phyloP scores from a whole-genome alignment of 139 green algal genomes.

The Picocystis salinarum region DNA sequence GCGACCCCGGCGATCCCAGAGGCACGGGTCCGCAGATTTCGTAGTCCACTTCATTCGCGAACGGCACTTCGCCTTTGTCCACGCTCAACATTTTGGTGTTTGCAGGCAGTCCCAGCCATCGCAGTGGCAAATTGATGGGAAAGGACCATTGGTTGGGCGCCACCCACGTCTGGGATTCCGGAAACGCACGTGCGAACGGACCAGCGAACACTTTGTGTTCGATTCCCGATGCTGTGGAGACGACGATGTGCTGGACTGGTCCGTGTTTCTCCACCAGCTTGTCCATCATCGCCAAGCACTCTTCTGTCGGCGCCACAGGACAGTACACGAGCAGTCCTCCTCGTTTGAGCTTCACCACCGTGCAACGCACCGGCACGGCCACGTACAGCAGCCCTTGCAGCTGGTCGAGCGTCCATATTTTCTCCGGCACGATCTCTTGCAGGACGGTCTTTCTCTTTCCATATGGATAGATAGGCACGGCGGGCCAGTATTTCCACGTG shows the following conservation, averaged over 20 bases:
- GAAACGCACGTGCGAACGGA: constrained; percentile 60
- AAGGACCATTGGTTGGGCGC: constrained; percentile 24
- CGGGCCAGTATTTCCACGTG: background rate
- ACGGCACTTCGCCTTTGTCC: constrained; percentile 4
- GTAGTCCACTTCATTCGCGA: constrained; percentile 20
- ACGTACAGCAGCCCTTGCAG: constrained; percentile 14
- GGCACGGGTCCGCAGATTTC: no score
- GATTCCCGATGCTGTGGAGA: constrained; percentile 60
- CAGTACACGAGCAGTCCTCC: constrained; percentile 22
- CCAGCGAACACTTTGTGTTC: constrained; percentile 85
- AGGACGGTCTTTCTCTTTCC: background rate
- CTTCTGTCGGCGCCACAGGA: constrained; percentile 26
- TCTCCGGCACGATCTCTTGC: background rate
- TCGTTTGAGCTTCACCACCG: constrained; percentile 18
- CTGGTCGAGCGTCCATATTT: constrained; percentile 18
- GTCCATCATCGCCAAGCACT: constrained; percentile 18
- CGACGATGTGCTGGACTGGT: constrained; percentile 62
- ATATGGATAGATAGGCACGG: background rate
- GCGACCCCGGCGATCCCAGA: no score
- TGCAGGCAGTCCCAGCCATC: constrained; percentile 15
- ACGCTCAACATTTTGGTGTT: background rate
- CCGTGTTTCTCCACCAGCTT: constrained; percentile 19
- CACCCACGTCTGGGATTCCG: constrained; percentile 47
- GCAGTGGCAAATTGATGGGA: constrained; percentile 18
- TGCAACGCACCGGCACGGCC: constrained; percentile 21